Evolutionary conservation across 805 yeast species (phyloP), one percentile per base, ranked within the genome.

Genomic region (Suhomyces canberraensis): DNA sequence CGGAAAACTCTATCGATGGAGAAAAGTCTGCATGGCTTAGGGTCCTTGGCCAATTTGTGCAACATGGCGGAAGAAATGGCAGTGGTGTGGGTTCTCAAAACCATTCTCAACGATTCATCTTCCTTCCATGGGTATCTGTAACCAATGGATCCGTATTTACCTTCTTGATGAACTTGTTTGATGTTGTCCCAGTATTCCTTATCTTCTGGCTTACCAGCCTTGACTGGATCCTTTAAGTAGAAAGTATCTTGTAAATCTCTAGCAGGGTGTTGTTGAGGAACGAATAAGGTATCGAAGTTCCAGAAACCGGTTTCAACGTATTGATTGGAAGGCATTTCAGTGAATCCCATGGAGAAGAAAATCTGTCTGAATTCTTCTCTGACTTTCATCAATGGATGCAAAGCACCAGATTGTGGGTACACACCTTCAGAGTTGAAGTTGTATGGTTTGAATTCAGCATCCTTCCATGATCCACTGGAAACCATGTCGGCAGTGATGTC

Each of bases 211-310:
- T 75, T 71, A 44, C 81, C 82, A 38, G 95, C 95, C 44, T 64
- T 71, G 33, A 68, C 72, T 22, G 99, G 99, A 59, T 93, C 98
- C 61, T 90, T 91, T 66, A 93, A 75, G 69, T 93, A 93, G 73
- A 93, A 93, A 41, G 99, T 93, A 69, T 93, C 99, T 68, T 93
- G 99, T 61, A 93, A 75, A 62, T 93, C 99, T 72, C 99, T 83
- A 33, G 99, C 99, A 13, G 99, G 98, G 70, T 93, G 99, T 71
- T 93, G 98, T 71, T 93, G 99, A 39, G 99, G 99, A 37, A 93
- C 99, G 55, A 71, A 93, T 54, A 93, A 75, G 3, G 98, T 79
- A 63, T 93, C 99, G 58, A 93, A 93, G 68, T 93, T 93, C 99
- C 99, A 93, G 80, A 93, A 93, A 4, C 98, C 98, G 13, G 93